phyloP scores from a whole-genome alignment of 176 grass and related monocot species.

The bread wheat (Triticum aestivum) region IWGSC_CS_RefSeq_v2.1 NC_057799.1:57644860-57645359 shows the following conservation, averaged over 20 bases:
- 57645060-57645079: conserved; percentile 82
- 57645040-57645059: conserved; percentile 89
- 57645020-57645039: conserved; percentile 95
- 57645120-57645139: conserved; percentile 93
- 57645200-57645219: conserved; percentile 94
- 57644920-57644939: conserved; percentile 90
- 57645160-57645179: conserved; percentile 85
- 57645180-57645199: conserved; percentile 88
- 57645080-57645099: conserved; percentile 88
- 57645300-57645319: conserved; percentile 88
- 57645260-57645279: conserved; percentile 93
- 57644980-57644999: conserved; percentile 92
- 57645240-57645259: conserved; percentile 84
- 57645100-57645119: conserved; percentile 77
- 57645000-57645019: conserved; percentile 96
- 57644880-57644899: conserved; percentile 86
- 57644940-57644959: conserved; percentile 79
- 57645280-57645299: conserved; percentile 98
- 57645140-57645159: conserved; percentile 92
- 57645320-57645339: conserved; percentile 98
- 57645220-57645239: conserved; percentile 91
- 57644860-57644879: conserved; percentile 81
- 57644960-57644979: conserved; percentile 99
- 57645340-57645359: conserved; percentile 92
- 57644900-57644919: conserved; percentile 87